phyloP scores from a whole-genome alignment of 225 moss, liverwort and hornwort species.

The Pseudisothecium myosuroides region DNA sequence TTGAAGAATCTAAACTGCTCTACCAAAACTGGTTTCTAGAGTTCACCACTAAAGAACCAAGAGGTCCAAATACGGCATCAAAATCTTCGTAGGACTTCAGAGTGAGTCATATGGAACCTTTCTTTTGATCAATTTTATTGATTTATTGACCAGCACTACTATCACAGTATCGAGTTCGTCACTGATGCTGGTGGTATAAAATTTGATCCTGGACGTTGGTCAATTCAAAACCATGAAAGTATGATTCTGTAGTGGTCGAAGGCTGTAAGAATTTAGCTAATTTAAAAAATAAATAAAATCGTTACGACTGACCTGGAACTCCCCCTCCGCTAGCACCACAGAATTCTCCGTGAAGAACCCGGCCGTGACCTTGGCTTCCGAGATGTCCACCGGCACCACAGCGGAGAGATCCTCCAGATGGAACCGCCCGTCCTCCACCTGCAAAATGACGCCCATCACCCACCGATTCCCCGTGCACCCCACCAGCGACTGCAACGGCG shows the following conservation, averaged over 20 bases:
- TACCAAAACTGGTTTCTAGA: neutral
- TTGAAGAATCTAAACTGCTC: neutral
- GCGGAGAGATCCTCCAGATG: conserved; percentile 80
- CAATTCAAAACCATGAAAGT: neutral
- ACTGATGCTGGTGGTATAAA: neutral
- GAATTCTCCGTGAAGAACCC: conserved; percentile 96
- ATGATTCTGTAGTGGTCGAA: neutral
- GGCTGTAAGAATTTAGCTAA: neutral
- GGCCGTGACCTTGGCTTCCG: conserved; percentile 76
- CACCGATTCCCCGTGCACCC: conserved; percentile 62
- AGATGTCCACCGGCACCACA: conserved; percentile 53
- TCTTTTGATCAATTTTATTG: neutral
- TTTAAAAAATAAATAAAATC: neutral
- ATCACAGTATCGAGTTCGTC: neutral
- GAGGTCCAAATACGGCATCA: neutral
- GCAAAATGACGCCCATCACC: conserved; percentile 91
- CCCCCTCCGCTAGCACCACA: conserved; percentile 85
- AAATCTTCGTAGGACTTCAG: neutral
- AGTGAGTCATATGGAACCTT: neutral
- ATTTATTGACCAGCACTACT: neutral
- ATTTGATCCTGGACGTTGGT: neutral
- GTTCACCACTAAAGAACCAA: neutral
- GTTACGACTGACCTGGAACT: conserved; percentile 13
- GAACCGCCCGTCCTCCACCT: conserved; percentile 73
- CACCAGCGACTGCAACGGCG: conserved; percentile 58